These are phyloP conservation scores for Achlya hypogyna DNA, from an alignment of 352 stramenopile genomes.

Conservation along the genomic window DNA sequence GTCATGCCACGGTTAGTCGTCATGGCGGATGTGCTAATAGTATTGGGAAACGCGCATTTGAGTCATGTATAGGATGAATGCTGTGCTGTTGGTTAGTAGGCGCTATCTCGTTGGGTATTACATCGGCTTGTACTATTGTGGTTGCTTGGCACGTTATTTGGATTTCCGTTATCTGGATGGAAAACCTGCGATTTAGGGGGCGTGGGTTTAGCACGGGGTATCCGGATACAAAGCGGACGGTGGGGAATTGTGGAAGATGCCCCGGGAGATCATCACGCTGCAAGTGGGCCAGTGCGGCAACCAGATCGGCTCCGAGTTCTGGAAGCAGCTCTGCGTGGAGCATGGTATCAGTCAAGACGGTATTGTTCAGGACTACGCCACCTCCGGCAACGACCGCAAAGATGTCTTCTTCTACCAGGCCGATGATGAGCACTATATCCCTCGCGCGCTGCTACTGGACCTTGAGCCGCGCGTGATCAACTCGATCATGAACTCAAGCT, in stretches of 20 bases:
- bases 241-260: constrained; percentile 49
- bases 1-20: too few relatives aligned
- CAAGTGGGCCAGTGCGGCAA: constrained; percentile 99
- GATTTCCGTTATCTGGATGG: too few relatives aligned
- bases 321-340: constrained; percentile 98
- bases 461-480: constrained; percentile 94
- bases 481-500: constrained; percentile 85
- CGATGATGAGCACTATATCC: constrained; percentile 98
- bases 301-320: constrained; percentile 99
- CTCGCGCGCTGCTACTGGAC: constrained; percentile 96
- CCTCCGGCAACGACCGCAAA: constrained; percentile 93
- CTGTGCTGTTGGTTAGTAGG: too few relatives aligned
- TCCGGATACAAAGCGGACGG: too few relatives aligned
- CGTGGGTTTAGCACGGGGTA: not conserved
- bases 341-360: constrained; percentile 97
- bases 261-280: constrained; percentile 99
- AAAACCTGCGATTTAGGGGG: too few relatives aligned
- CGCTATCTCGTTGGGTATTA: too few relatives aligned
- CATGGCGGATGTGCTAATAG: too few relatives aligned
- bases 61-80: too few relatives aligned
- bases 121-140: too few relatives aligned
- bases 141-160: too few relatives aligned
- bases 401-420: constrained; percentile 99
- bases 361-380: constrained; percentile 91
- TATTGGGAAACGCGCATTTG: too few relatives aligned